Conservation (phyloP, 2,329 filamentous ascomycete species). For the Monosporascus sp. region DNA sequence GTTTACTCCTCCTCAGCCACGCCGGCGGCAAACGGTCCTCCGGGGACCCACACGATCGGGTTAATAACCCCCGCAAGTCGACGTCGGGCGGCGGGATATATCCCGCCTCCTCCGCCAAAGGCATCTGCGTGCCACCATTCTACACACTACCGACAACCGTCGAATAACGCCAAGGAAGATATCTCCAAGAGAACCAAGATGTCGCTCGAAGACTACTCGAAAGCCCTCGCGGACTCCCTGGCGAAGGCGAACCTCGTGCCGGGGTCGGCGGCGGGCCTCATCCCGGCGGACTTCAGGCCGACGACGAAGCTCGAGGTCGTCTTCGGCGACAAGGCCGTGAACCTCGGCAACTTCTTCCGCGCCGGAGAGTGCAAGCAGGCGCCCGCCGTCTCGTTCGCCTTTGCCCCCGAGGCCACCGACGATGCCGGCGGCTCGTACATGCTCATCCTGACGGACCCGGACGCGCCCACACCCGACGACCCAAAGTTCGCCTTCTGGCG, state of each 20-base stretch:
- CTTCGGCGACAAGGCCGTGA: conserved; percentile 28
- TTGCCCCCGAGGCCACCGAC: conserved; percentile 27
- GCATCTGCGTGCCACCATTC: no score
- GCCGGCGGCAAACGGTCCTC: not conserved
- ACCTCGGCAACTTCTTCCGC: conserved; percentile 35
- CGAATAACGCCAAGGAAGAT: not conserved
- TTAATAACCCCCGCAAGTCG: not conserved
- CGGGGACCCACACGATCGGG: not conserved
- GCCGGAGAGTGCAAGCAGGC: conserved; percentile 30
- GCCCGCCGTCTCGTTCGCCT: conserved; percentile 33
- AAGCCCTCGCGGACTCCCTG: conserved; percentile 26
- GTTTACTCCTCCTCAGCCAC: not conserved
- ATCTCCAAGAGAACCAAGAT: conserved; percentile 6
- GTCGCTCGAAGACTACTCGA: conserved; percentile 16
- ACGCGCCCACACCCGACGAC: conserved; percentile 50
- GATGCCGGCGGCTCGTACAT: conserved; percentile 33
- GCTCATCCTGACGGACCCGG: conserved; percentile 47
- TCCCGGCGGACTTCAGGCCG: conserved; percentile 38
- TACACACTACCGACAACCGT: no score
- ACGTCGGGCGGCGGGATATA: not conserved
- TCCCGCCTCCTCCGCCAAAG: not conserved
- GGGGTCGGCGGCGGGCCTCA: conserved; percentile 32
- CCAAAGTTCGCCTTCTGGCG: conserved; percentile 51
- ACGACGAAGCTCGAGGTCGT: conserved; percentile 33
- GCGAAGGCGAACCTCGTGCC: conserved; percentile 34